Base-by-base conservation (phyloP, 495 filamentous ascomycete genomes). In the Aspergillus coremiiformis region DNA sequence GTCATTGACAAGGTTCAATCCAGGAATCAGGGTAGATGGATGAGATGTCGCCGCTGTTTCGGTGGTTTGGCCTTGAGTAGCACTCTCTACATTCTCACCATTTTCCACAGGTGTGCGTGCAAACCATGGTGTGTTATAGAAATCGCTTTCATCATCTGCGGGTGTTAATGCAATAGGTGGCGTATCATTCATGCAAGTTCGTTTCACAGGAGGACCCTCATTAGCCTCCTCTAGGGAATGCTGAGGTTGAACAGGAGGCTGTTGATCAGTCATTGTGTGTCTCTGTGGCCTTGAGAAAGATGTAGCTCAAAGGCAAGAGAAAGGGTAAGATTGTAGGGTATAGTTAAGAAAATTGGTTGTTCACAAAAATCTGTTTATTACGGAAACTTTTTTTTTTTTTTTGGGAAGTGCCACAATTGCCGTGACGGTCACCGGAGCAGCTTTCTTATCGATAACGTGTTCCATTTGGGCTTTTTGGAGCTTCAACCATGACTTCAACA, bases 231-330 rank as follows among this genome's bases (percentile, higher is more conserved):
- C 53, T 30, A 41, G 30, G 26, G 37, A 33, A 4, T 39, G 47
- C 30, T 62, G 52, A 39, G 54, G 37, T 20, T 74, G 67, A 47
- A 68, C 69, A 5, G 72, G 69, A 15, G 74, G 73, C 32, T 73
- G 66, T 24, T 72, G 56, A 9, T 69, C 74, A 54, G 67, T 69
- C 78, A 81, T 81, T 2, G 39, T 71, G 44, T 27, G 24, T 29
- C 46, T 47, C 42, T 32, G 10, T 52, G 35, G 10, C 33, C 46
- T 44, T 21, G 56, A 49, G 12, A 19, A 58, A 44, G 6, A 4
- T 10, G 9, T 24, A 26, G 2, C 32, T 27, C 47, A 1, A 39
- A 33, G 21, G 47, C 15, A 12, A 35, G 11, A n/a, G 9, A 49
- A 9, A 15, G 14, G 26, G 20, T 21, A 53, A 14, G 19, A 54